Evolutionary conservation across 2,329 filamentous ascomycete genomes (phyloP), one percentile per base, ranked within the genome.

Genomic region (Colletotrichum trifolii): DNA sequence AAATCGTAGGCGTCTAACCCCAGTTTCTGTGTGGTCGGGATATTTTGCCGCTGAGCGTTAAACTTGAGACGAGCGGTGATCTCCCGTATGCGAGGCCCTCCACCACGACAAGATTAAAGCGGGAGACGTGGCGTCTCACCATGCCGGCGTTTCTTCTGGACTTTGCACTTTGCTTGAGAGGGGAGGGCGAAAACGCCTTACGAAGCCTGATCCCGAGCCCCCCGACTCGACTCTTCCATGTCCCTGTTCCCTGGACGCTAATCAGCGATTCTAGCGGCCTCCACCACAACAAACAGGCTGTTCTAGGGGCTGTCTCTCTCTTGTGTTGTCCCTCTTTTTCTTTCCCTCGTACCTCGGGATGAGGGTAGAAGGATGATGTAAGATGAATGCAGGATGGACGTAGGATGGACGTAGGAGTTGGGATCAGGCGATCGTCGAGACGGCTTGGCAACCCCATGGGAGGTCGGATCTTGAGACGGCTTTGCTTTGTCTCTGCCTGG

Each of bases 71-170:
- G 62, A 50, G 50, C 39, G 62, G 38, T 65, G 62, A 65, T 65
- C 58, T 62, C 62, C 62, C 62, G 62, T 50, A 65, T 62, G 62
- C 62, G 56, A 62, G 25, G 58, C 47, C 62, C 55, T 65, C 58
- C 62, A 62, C 58, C 54, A 39, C 52, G 43, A 46, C 43, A 50
- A 52, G 54, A 62, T 56, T 62, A 48, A 56, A 38, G 11, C 33
- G 39, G 40, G 35, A 58, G 35, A 42, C 12, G 59, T 43, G 52
- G 40, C 42, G 62, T 65, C 62, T 65, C 45, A 52, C 39, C 46
- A 55, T 46, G 15, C 13, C 40, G 45, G 39, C 42, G 10, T 15
- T 46, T 12, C 34, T 5, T 9, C 38, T 40, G 38, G 39, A n/a
- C 38, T 49, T 45, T n/a, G 34, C 10, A 5, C 11, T 15, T 55